These are phyloP conservation scores for Capsicum pubescens DNA, from an alignment of 257 asterid genomes.

Conservation along the genomic window DNA sequence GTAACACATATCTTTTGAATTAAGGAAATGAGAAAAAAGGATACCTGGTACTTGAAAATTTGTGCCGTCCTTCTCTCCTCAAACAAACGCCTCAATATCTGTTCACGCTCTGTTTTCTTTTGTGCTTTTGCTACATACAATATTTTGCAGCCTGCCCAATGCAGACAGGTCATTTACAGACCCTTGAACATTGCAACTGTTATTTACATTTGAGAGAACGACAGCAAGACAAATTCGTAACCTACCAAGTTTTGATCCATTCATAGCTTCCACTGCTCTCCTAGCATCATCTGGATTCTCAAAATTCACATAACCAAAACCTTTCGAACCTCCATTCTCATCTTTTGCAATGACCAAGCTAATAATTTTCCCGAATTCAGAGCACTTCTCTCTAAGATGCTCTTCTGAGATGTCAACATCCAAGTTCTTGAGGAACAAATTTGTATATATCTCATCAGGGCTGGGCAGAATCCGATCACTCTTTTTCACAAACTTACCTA, in stretches of 20 bases:
- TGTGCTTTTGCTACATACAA: slow-evolving; percentile 86
- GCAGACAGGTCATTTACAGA: slow-evolving; percentile 20
- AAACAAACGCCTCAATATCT: slow-evolving; percentile 61
- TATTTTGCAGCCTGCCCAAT: slow-evolving; percentile 64
- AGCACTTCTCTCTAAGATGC: slow-evolving; percentile 47
- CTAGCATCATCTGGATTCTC: slow-evolving; percentile 59
- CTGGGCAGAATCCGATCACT: slow-evolving; percentile 45
- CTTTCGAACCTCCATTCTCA: slow-evolving; percentile 52
- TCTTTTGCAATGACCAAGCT: slow-evolving; percentile 54
- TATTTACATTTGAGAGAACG: slow-evolving; percentile 16
- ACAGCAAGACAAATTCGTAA: slow-evolving; percentile 30
- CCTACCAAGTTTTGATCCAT: slow-evolving; percentile 71
- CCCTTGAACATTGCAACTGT: background rate
- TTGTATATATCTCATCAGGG: slow-evolving; percentile 50
- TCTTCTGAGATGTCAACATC: slow-evolving; percentile 53
- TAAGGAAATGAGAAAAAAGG: slow-evolving; percentile 13
- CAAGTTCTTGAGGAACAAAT: slow-evolving; percentile 56
- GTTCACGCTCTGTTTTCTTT: slow-evolving; percentile 81
- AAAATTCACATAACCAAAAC: slow-evolving; percentile 65
- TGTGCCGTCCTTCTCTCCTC: slow-evolving; percentile 80
- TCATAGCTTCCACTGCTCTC: slow-evolving; percentile 52
- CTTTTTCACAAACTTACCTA: slow-evolving; percentile 55
- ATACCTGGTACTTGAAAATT: slow-evolving; percentile 69
- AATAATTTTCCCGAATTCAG: slow-evolving; percentile 55
- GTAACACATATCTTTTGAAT: slow-evolving; percentile 1